Base-by-base conservation (phyloP, 306 rosid species). In the Arachis hypogaea region DNA sequence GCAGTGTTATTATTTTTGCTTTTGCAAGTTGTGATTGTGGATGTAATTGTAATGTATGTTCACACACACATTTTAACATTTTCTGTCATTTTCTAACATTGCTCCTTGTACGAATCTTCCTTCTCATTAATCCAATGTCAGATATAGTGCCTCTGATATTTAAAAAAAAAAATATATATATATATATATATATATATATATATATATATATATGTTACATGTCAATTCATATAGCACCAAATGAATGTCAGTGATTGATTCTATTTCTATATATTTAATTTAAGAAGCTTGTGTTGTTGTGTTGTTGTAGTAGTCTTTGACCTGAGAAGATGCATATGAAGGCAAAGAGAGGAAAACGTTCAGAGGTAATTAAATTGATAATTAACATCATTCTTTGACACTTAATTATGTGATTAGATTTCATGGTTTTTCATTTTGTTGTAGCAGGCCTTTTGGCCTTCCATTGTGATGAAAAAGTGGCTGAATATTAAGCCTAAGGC, bases 381-480 rank as follows among this genome's bases (percentile, higher is more conserved):
- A 59, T 61, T 4, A 29, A 59, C 59, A 56, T 71, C 79, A 2
- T 81, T 22, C 29, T 3, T 4, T 11, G 56, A 52, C 22, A 10
- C 42, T 66, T 71, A 3, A 28, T 30, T 73, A 49, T 5, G 36
- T 22, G 28, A 22, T 22, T 22, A 22, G 28, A 22, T 0, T 22
- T 22, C 28, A 22, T 22, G 28, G 28, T 22, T 22, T 78, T 84
- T 54, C 52, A 30, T 76, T 77, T 76, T 68, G 6, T 82, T 79
- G 8, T 76, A 81, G 76, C 86, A 94, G 97, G 87, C 93, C 5
- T 94, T 92, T 79, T 94, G 99, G 99, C 99, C 99, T 72, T 92
- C 99, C 56, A 74, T 94, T 82, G 85, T 94, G 87, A 88, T 89
- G 99, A 94, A 94, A 82, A 94, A 94, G 80, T 94, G 99, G 99